Base-by-base conservation (phyloP, 2,329 filamentous ascomycete species). In the Colletotrichum noveboracense region DNA sequence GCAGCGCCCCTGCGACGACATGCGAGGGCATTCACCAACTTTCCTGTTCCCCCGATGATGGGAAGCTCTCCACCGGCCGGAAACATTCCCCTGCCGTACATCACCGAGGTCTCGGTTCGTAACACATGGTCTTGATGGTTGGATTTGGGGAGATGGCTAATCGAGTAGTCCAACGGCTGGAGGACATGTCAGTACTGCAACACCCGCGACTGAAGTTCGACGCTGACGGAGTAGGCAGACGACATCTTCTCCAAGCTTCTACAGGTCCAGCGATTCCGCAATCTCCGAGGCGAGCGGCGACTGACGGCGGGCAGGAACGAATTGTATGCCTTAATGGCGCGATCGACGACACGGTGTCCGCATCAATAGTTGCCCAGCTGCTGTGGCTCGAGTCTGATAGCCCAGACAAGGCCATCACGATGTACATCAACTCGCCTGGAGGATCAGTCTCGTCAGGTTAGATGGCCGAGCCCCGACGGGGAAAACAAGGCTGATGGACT, bases 351-450 rank as follows among this genome's bases (percentile, higher is more conserved):
- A 93, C 91, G 56, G 92, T 97, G 79, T 98, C 96, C 48, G 96
- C 97, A n/a, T 95, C 94, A 56, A 95, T 98, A 78, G 96, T 98
- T 32, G 95, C 97, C 2, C 97, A 99, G 84, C 92, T 99, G 26
- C 94, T 99, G 78, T 99, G 96, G 91, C 95, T 99, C 84, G 97
- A 99, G 89, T 97, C 96, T 81, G 97, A 99, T 82, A 95, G 95
- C 81, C 96, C 96, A 5, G 93, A 97, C 71, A 98, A 98, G 84
- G 94, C 96, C 14, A 98, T 99, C 78, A 97, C 95, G 68, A 94
- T 99, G 84, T 99, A 99, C 85, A 99, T 99, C 85, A 98, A 99
- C 87, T 98, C 95, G 0, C 96, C 96, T 0, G 97, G 97, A 66
- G 97, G 97, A 71, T 96, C 94, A 56, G 96, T 99, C 77, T 96